A percentile compares a stretch with the other conserved stretches of the same genome.
Conservation (phyloP, 2,329 filamentous ascomycete species). For the Plectosphaerella sp. region DNA sequence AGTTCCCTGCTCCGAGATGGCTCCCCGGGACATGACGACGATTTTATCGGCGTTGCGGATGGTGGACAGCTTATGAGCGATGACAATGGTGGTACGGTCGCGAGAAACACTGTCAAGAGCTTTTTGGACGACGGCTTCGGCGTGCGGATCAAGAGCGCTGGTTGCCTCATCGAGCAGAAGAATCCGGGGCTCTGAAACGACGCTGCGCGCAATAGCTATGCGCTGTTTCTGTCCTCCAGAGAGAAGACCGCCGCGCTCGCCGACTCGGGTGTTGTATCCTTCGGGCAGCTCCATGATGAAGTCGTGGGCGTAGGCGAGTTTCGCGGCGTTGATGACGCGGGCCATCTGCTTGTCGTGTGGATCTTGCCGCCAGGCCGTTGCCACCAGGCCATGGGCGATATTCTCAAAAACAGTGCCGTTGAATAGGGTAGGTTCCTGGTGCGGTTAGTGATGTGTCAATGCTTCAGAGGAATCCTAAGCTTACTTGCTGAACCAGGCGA, state of each 20-base stretch:
- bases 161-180: slow-evolving; percentile 64
- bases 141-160: slow-evolving; percentile 38
- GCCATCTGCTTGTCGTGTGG: slow-evolving; percentile 34
- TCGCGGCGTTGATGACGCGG: slow-evolving; percentile 40
- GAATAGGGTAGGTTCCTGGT: slow-evolving; percentile 38
- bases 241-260: slow-evolving; percentile 58
- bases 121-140: slow-evolving; percentile 44
- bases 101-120: slow-evolving; percentile 47
- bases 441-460: slow-evolving; percentile 3
- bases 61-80: slow-evolving; percentile 9
- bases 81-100: slow-evolving; percentile 51
- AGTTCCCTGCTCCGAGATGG: slow-evolving; percentile 20
- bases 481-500: slow-evolving; percentile 40
- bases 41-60: slow-evolving; percentile 22
- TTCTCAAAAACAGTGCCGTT: slow-evolving; percentile 48
- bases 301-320: slow-evolving; percentile 44
- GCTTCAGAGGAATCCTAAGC: not conserved
- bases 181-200: slow-evolving; percentile 39
- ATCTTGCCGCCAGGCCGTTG: slow-evolving; percentile 31
- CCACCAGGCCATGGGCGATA: slow-evolving; percentile 44
- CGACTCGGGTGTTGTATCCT: slow-evolving; percentile 55
- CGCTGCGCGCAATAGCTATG: slow-evolving; percentile 48
- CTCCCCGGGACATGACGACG: slow-evolving; percentile 19
- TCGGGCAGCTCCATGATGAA: slow-evolving; percentile 43
- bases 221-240: slow-evolving; percentile 62